Evolutionary conservation across 2,329 filamentous ascomycete species (phyloP).

Genomic region (Fusarium aywerte): DNA sequence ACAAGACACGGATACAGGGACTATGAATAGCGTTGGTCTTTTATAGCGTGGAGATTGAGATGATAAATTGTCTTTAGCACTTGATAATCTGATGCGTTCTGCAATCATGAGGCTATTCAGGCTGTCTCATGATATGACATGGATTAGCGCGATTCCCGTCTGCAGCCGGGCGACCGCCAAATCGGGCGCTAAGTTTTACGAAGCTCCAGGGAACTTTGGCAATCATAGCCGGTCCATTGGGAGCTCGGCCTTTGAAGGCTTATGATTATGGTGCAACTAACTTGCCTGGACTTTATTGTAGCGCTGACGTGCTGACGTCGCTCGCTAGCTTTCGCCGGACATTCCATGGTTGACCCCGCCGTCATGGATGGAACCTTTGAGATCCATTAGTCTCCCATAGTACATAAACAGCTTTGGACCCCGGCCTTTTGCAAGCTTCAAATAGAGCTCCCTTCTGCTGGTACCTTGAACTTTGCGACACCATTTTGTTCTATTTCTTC

Average conservation of each 20-base stretch:
- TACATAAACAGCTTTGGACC: slow-evolving; percentile 30
- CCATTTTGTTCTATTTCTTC: background rate
- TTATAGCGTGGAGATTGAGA: slow-evolving; percentile 25
- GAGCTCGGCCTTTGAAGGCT: slow-evolving; percentile 1
- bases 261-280: slow-evolving; percentile 31
- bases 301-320: slow-evolving; percentile 43
- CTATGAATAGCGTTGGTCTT: slow-evolving; percentile 6
- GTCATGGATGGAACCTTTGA: slow-evolving; percentile 31
- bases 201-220: background rate
- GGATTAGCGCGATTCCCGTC: background rate
- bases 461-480: slow-evolving; percentile 4
- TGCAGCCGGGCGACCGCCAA: background rate
- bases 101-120: background rate
- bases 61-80: background rate
- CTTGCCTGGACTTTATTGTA: slow-evolving; percentile 25
- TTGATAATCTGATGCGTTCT: background rate
- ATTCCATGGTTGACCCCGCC: slow-evolving; percentile 39
- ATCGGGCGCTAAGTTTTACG: background rate
- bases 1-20: slow-evolving; percentile 10
- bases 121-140: slow-evolving; percentile 21
- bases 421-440: slow-evolving; percentile 20
- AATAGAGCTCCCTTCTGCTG: slow-evolving; percentile 19
- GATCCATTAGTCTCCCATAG: slow-evolving; percentile 1
- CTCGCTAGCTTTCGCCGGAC: slow-evolving; percentile 35
- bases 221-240: background rate